Percentiles rank a stretch among this genome's conserved stretches.
Evolutionary conservation across 345 rosid species (phyloP).

Genomic region (Eucalyptus tenuipes): DNA sequence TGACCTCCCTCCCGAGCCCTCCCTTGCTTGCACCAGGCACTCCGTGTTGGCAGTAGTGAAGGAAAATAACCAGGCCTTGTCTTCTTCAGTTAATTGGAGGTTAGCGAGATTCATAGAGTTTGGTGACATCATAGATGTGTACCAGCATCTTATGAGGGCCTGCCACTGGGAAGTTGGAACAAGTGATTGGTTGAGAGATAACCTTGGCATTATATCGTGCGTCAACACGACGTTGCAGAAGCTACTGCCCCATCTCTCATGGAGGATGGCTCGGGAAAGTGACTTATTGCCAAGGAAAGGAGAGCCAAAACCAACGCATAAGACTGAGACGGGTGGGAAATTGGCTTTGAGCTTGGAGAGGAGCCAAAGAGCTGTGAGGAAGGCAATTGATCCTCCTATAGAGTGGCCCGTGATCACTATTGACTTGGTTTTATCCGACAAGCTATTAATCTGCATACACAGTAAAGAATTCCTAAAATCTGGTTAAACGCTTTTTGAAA

Average conservation of each 20-base stretch:
- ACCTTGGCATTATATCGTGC: slow-evolving; percentile 51
- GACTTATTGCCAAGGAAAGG: slow-evolving; percentile 63
- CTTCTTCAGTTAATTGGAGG: neutral
- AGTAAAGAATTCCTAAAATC: neutral
- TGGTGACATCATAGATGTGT: slow-evolving; percentile 8
- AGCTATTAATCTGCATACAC: slow-evolving; percentile 15
- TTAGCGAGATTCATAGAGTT: neutral
- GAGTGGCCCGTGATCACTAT: slow-evolving; percentile 79
- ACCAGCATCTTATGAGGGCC: slow-evolving; percentile 13
- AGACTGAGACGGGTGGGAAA: slow-evolving; percentile 14
- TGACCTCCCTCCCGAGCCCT: neutral
- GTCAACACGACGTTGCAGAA: slow-evolving; percentile 65
- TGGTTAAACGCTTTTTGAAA: neutral
- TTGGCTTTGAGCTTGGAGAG: slow-evolving; percentile 33
- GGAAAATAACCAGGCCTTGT: neutral
- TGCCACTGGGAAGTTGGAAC: slow-evolving; percentile 1
- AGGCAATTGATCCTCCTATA: slow-evolving; percentile 56
- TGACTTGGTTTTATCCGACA: slow-evolving; percentile 21
- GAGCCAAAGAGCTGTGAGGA: slow-evolving; percentile 66
- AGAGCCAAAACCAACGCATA: slow-evolving; percentile 86
- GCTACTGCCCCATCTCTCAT: slow-evolving; percentile 53
- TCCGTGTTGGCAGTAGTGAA: neutral
- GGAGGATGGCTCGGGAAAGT: slow-evolving; percentile 42
- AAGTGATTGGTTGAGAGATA: slow-evolving; percentile 21
- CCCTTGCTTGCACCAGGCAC: neutral